A percentile compares a stretch with the other conserved stretches of the same genome.
Evolutionary conservation across 768 basidiomycete genomes (phyloP).

Genomic region (Butyriboletus loyo): DNA sequence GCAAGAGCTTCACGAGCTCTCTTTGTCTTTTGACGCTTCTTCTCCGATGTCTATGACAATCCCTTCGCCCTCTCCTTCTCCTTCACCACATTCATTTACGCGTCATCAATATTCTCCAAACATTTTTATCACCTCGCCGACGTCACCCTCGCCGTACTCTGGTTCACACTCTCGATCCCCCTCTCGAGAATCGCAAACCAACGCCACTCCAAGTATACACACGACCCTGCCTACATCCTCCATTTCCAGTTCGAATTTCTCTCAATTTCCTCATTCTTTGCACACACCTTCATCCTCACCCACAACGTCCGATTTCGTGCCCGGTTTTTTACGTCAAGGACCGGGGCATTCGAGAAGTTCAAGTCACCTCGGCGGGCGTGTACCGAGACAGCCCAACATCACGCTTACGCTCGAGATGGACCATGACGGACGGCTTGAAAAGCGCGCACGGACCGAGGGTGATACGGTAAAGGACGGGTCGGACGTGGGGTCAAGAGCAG

Average conservation of each 20-base stretch:
- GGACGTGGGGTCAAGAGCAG: conserved; percentile 8
- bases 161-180: conserved; percentile 19
- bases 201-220: conserved; percentile 6
- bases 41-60: conserved; percentile 16
- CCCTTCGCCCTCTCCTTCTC: conserved; percentile 28
- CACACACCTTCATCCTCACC: conserved; percentile 31
- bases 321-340: conserved; percentile 7
- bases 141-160: conserved; percentile 35
- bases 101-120: conserved; percentile 47
- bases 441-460: conserved; percentile 23
- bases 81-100: conserved; percentile 19
- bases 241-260: conserved; percentile 7
- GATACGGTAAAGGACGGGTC: conserved; percentile 2
- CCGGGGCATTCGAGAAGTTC: conserved; percentile 23
- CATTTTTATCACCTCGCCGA: conserved; percentile 70
- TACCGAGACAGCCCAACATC: conserved; percentile 28
- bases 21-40: conserved; percentile 23
- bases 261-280: conserved; percentile 13
- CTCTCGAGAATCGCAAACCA: conserved; percentile 18
- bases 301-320: conserved; percentile 21
- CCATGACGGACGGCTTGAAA: conserved; percentile 21
- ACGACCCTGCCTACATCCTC: conserved; percentile 10
- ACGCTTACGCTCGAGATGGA: conserved; percentile 28
- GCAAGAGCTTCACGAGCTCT: conserved; percentile 28
- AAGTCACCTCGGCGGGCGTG: conserved; percentile 26